These are phyloP conservation scores for Quercus alba DNA, from an alignment of 306 rosid species.

Conservation along the genomic window DNA sequence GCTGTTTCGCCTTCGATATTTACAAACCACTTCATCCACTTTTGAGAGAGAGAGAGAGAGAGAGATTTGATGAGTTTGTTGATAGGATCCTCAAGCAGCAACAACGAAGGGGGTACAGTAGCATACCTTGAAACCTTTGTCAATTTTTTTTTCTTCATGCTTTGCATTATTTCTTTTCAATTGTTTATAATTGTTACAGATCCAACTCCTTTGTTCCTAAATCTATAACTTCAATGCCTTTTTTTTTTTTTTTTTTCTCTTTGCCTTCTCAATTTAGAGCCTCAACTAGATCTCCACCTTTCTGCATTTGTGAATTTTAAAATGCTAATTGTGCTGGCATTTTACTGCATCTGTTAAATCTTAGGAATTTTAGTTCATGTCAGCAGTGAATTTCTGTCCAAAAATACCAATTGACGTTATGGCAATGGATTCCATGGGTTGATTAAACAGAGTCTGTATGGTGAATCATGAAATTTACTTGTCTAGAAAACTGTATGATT, in stretches of 20 bases:
- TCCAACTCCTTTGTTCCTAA: background rate
- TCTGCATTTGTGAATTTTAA: background rate
- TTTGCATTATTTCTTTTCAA: background rate
- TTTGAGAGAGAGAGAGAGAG: background rate
- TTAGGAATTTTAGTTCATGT: background rate
- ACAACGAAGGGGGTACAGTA: slow-evolving; percentile 12
- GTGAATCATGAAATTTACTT: background rate
- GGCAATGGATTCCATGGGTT: background rate
- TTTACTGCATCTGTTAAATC: background rate
- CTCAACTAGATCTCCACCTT: background rate
- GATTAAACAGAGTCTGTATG: background rate
- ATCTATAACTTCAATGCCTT: background rate
- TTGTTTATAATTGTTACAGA: background rate
- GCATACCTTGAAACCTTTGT: background rate
- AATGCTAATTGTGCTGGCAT: background rate
- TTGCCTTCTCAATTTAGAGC: background rate
- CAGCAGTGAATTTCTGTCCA: background rate
- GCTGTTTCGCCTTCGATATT: background rate
- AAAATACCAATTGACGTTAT: background rate
- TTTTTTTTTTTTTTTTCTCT: background rate
- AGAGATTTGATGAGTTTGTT: slow-evolving; percentile 7
- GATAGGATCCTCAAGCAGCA: slow-evolving; percentile 12
- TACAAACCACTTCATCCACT: background rate
- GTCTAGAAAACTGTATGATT: background rate
- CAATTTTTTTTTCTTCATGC: background rate